Evolutionary conservation across 1,284 basidiomycete genomes (phyloP).

Genomic region (Sanghuangporus baumii): DNA sequence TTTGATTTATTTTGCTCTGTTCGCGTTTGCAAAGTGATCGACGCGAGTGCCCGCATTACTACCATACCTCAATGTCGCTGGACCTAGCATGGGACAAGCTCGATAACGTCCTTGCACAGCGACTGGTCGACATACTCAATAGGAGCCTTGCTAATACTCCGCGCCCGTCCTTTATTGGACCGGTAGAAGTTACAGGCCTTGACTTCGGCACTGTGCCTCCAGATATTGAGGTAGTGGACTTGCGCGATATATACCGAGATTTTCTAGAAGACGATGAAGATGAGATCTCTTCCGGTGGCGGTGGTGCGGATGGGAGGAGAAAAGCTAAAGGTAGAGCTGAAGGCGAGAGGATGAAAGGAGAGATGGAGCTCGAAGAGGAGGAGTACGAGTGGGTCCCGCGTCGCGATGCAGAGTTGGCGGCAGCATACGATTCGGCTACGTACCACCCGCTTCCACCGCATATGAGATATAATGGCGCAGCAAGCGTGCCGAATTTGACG

Average conservation of each 20-base stretch:
- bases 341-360: slow-evolving; percentile 3
- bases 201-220: slow-evolving; percentile 84
- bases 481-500: slow-evolving; percentile 31
- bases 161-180: slow-evolving; percentile 90
- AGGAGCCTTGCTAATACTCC: slow-evolving; percentile 63
- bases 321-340: slow-evolving; percentile 26
- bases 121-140: slow-evolving; percentile 78
- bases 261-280: slow-evolving; percentile 83
- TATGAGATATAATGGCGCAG: slow-evolving; percentile 48
- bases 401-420: slow-evolving; percentile 43
- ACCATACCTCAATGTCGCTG: slow-evolving; percentile 53
- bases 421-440: slow-evolving; percentile 50
- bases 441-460: slow-evolving; percentile 68
- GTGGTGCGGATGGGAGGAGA: slow-evolving; percentile 51
- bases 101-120: slow-evolving; percentile 64
- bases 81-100: slow-evolving; percentile 76
- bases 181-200: slow-evolving; percentile 78
- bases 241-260: slow-evolving; percentile 91
- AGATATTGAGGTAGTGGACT: slow-evolving; percentile 84
- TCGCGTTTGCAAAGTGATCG: not conserved
- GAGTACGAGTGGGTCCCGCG: slow-evolving; percentile 76
- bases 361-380: slow-evolving; percentile 35
- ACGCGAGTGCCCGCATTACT: not conserved
- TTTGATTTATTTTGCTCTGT: not conserved
- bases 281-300: slow-evolving; percentile 24